Conservation (phyloP, 768 basidiomycete species). For the Suillus subluteus region DNA sequence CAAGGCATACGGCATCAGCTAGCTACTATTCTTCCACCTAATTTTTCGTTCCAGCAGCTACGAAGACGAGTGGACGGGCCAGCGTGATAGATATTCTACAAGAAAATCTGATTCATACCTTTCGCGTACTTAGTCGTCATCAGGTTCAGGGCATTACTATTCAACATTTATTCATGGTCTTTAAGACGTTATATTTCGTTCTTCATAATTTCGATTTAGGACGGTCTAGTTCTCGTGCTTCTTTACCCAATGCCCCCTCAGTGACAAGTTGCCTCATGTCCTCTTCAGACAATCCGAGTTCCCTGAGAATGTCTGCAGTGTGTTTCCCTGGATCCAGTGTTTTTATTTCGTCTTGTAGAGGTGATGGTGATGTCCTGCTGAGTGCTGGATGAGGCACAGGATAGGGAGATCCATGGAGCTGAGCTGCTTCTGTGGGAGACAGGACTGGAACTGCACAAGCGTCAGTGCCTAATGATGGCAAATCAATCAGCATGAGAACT, state of each 20-base stretch:
- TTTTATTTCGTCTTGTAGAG: slow-evolving; percentile 14
- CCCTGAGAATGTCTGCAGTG: slow-evolving; percentile 54
- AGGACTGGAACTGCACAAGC: slow-evolving; percentile 75
- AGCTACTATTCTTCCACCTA: slow-evolving; percentile 34
- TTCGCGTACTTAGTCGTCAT: not conserved
- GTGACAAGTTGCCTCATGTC: slow-evolving; percentile 43
- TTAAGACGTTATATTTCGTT: slow-evolving; percentile 1
- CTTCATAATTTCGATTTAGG: slow-evolving; percentile 30
- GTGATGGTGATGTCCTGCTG: slow-evolving; percentile 33
- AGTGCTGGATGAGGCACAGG: slow-evolving; percentile 60
- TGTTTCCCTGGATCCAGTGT: slow-evolving; percentile 54
- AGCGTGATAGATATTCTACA: slow-evolving; percentile 16
- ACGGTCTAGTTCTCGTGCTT: slow-evolving; percentile 25
- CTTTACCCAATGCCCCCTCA: slow-evolving; percentile 53
- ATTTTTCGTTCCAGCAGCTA: slow-evolving; percentile 36
- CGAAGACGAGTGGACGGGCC: slow-evolving; percentile 32
- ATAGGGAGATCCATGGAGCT: slow-evolving; percentile 40
- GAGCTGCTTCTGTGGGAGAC: slow-evolving; percentile 61
- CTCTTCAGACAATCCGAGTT: slow-evolving; percentile 49
- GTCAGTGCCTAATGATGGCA: slow-evolving; percentile 55
- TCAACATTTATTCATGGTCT: not conserved
- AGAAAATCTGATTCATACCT: not conserved
- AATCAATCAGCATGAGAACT: slow-evolving; percentile 2
- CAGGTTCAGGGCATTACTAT: not conserved
- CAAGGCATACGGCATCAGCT: slow-evolving; percentile 35